phyloP scores from a whole-genome alignment of 2,329 filamentous ascomycete genomes.

The Intubia oerlemansii region DNA sequence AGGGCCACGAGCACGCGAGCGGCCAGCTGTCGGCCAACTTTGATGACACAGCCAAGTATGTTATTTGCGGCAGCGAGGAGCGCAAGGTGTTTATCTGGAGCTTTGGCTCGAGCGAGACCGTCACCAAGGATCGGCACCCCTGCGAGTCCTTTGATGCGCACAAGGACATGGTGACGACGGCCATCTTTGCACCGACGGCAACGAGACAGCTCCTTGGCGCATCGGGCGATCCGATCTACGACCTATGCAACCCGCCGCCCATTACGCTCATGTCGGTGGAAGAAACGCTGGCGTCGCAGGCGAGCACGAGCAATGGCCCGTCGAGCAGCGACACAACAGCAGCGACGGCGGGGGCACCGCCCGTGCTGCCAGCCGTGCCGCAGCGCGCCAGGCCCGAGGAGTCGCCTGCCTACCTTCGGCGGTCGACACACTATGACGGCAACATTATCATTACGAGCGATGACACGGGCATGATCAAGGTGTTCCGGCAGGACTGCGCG shows the following conservation, averaged over 20 bases:
- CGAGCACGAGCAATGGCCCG: constrained; percentile 4
- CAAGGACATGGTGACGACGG: constrained; percentile 71
- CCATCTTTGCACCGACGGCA: constrained; percentile 60
- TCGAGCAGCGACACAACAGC: too few species aligned
- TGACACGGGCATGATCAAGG: constrained; percentile 72
- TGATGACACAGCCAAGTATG: constrained; percentile 65
- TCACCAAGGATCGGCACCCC: constrained; percentile 58
- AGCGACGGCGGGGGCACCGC: too few species aligned
- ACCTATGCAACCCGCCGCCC: constrained; percentile 86
- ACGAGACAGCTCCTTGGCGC: constrained; percentile 58
- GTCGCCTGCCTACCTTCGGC: constrained; percentile 55
- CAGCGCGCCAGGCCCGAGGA: constrained; percentile 30
- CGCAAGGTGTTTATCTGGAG: constrained; percentile 82
- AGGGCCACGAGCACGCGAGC: constrained; percentile 72
- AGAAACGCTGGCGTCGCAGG: constrained; percentile 25
- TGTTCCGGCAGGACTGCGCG: constrained; percentile 89
- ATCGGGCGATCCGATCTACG: constrained; percentile 84
- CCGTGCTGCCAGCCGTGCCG: constrained; percentile 3
- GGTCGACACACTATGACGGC: constrained; percentile 55
- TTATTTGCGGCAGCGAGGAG: constrained; percentile 89
- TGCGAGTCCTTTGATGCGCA: constrained; percentile 85
- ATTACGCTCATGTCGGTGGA: constrained; percentile 59
- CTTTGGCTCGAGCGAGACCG: constrained; percentile 32
- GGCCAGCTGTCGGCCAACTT: constrained; percentile 83
- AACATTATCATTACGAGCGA: constrained; percentile 89